Percentiles rank a stretch among this genome's conserved stretches.
Conservation (phyloP, 257 asterid species). For the Solanum okadae region DNA sequence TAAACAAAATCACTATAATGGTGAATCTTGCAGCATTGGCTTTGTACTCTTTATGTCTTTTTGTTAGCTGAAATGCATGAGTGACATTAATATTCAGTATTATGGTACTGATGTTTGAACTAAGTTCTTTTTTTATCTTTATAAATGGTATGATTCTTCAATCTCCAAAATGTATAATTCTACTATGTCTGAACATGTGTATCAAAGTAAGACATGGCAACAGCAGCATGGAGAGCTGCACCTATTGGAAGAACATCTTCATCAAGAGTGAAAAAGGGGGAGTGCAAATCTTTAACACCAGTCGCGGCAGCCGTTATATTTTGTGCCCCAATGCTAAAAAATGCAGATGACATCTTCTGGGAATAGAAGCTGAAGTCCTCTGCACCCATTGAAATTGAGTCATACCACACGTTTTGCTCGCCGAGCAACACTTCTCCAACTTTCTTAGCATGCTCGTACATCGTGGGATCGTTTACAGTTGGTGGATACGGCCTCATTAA, state of each 20-base stretch:
- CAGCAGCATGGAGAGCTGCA: slow-evolving; percentile 83
- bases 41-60: not conserved
- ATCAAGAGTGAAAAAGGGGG: slow-evolving; percentile 50
- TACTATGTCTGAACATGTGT: slow-evolving; percentile 8
- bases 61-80: too few species aligned
- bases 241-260: slow-evolving; percentile 68
- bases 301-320: slow-evolving; percentile 24
- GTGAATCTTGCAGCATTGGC: not conserved
- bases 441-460: slow-evolving; percentile 54
- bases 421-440: slow-evolving; percentile 61
- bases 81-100: too few species aligned
- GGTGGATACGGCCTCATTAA: slow-evolving; percentile 44
- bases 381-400: slow-evolving; percentile 44
- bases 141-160: not conserved
- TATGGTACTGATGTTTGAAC: too few species aligned
- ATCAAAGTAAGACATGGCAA: slow-evolving; percentile 57
- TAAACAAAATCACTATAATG: not conserved
- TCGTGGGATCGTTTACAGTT: slow-evolving; percentile 42
- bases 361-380: slow-evolving; percentile 89
- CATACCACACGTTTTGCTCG: slow-evolving; percentile 21
- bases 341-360: slow-evolving; percentile 48
- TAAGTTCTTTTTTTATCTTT: too few species aligned
- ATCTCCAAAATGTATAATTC: not conserved
- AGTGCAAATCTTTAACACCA: slow-evolving; percentile 33
- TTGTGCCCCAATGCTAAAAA: slow-evolving; percentile 41